phyloP scores from a whole-genome alignment of 768 basidiomycete genomes.

The Termitomyces sp. region DNA sequence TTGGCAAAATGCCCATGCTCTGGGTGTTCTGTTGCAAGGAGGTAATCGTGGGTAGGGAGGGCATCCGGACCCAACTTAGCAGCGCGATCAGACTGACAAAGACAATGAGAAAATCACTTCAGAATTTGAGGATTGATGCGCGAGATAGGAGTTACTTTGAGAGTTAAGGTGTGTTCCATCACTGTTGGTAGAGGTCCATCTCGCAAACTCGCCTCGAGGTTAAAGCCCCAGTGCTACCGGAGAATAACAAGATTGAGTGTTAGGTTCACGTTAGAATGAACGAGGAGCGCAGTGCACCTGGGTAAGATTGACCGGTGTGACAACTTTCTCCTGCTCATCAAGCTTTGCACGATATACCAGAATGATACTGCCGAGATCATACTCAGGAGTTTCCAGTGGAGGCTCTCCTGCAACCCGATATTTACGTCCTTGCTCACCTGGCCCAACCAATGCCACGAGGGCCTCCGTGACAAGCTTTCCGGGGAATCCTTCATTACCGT shows the following conservation, averaged over 20 bases:
- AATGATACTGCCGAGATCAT: constrained; percentile 60
- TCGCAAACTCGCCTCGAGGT: constrained; percentile 65
- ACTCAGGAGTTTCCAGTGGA: constrained; percentile 29
- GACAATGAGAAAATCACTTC: background rate
- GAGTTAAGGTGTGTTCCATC: constrained; percentile 42
- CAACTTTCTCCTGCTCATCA: constrained; percentile 39
- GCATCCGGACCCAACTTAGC: constrained; percentile 47
- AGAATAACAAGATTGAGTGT: background rate
- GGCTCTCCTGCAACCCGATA: constrained; percentile 16
- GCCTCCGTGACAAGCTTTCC: constrained; percentile 61
- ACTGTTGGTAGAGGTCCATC: constrained; percentile 42
- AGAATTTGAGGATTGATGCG: background rate
- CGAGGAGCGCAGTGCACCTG: constrained; percentile 43
- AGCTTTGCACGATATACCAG: constrained; percentile 70
- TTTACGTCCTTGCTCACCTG: constrained; percentile 28
- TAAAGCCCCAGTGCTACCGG: constrained; percentile 79
- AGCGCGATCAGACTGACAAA: constrained; percentile 46
- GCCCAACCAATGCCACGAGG: constrained; percentile 44
- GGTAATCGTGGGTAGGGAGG: constrained; percentile 52
- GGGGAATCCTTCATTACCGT: constrained; percentile 72
- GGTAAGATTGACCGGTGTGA: constrained; percentile 74
- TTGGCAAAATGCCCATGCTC: constrained; percentile 48
- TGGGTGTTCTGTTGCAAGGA: constrained; percentile 41
- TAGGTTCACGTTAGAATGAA: background rate
- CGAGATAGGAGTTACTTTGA: constrained; percentile 29